Percentiles rank a stretch among this genome's conserved stretches.
Evolutionary conservation across 2,329 filamentous ascomycete species (phyloP).

Genomic region (Aspergillus melleus): DNA sequence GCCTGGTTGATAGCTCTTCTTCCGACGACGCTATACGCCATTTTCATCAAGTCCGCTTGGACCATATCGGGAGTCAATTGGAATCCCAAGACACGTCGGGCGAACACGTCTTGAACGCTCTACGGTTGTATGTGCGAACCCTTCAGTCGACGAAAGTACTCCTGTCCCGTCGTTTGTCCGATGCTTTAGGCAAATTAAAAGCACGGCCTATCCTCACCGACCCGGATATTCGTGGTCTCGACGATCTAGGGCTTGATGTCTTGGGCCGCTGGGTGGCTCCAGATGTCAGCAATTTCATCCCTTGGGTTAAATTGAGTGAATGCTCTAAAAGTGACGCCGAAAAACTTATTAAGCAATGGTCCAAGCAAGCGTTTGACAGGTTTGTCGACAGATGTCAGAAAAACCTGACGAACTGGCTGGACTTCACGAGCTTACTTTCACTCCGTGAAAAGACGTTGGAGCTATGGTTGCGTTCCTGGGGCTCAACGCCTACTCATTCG

Average conservation of each 20-base stretch:
- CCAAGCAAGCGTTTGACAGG: conserved; percentile 58
- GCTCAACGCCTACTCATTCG: conserved; percentile 53
- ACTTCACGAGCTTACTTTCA: conserved; percentile 69
- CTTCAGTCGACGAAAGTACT: conserved; percentile 74
- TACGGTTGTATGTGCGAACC: conserved; percentile 75
- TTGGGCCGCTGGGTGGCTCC: conserved; percentile 78
- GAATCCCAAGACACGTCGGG: conserved; percentile 51
- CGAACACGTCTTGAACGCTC: conserved; percentile 60
- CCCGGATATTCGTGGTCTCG: conserved; percentile 61
- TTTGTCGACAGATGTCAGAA: conserved; percentile 63
- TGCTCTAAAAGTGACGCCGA: conserved; percentile 61
- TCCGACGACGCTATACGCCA: conserved; percentile 75
- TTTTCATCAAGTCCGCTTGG: conserved; percentile 71
- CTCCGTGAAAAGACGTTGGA: conserved; percentile 70
- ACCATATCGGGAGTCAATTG: conserved; percentile 66
- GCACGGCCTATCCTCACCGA: conserved; percentile 71
- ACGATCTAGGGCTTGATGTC: conserved; percentile 74
- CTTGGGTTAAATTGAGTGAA: conserved; percentile 82
- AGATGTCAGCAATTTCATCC: conserved; percentile 80
- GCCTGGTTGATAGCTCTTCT: conserved; percentile 76
- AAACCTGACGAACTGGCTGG: conserved; percentile 59
- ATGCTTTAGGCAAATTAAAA: conserved; percentile 69
- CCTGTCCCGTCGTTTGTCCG: conserved; percentile 69
- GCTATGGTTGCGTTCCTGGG: conserved; percentile 71
- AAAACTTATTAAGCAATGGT: conserved; percentile 65